These are phyloP conservation scores for Dothideomycetes sp. DNA, from an alignment of 2,329 filamentous ascomycete genomes.

Conservation along the genomic window DNA sequence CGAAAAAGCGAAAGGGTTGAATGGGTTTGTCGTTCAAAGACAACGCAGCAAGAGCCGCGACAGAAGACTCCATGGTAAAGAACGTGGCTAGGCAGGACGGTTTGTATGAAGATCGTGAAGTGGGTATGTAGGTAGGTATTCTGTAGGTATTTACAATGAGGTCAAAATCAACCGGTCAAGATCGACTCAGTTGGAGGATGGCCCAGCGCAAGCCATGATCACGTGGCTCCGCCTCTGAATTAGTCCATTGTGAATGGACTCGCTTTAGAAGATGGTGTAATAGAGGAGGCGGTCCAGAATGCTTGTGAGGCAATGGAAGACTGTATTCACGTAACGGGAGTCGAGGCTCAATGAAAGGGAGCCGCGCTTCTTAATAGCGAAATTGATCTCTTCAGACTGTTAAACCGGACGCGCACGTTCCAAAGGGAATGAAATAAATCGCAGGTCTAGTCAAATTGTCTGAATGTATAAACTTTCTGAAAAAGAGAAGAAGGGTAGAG, in stretches of 20 bases:
- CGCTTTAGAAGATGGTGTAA: not conserved
- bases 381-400: not conserved
- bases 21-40: conserved; percentile 9
- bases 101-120: not conserved
- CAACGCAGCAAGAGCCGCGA: not conserved
- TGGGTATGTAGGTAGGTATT: not conserved
- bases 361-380: conserved; percentile 8
- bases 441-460: not conserved
- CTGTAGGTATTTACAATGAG: conserved; percentile 4
- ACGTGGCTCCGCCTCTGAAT: conserved; percentile 7
- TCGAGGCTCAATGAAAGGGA: not conserved
- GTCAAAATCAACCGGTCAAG: too few relatives aligned
- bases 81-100: not conserved
- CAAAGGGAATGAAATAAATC: not conserved
- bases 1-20: conserved; percentile 54
- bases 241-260: conserved; percentile 1
- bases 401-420: too few relatives aligned
- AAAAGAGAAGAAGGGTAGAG: not conserved
- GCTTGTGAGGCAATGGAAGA: not conserved
- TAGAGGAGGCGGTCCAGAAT: not conserved
- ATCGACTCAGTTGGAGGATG: not conserved
- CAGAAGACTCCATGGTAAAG: conserved; percentile 1
- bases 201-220: conserved; percentile 2
- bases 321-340: conserved; percentile 1
- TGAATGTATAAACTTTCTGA: not conserved